Percentiles rank a stretch among this genome's conserved stretches.
Evolutionary conservation across 2,329 filamentous ascomycete genomes (phyloP).

Genomic region (Botrytis paeoniae): DNA sequence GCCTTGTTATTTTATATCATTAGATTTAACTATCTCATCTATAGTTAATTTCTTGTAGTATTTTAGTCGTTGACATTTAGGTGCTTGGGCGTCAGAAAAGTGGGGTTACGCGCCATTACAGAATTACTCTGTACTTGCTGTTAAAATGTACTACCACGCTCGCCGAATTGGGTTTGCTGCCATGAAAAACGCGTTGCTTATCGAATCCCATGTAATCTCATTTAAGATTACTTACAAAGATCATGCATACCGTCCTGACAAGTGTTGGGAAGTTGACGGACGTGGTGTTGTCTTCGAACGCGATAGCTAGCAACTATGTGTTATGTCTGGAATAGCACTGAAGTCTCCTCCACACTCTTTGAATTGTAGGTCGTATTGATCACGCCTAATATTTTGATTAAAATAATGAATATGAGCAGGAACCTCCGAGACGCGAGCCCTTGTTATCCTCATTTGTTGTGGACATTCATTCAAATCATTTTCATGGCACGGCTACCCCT

Average conservation of each 20-base stretch:
- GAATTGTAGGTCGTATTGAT: background rate
- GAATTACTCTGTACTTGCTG: background rate
- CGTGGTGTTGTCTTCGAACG: background rate
- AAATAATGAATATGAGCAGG: background rate
- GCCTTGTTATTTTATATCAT: background rate
- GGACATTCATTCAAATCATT: too few relatives aligned
- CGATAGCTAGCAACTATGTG: background rate
- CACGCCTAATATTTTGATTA: background rate
- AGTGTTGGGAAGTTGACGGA: background rate
- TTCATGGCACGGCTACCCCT: background rate
- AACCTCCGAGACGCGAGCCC: background rate
- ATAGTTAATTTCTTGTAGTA: too few relatives aligned
- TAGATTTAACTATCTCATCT: too few relatives aligned
- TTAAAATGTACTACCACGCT: background rate
- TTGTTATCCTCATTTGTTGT: background rate
- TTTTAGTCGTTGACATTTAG: background rate
- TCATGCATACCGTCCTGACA: background rate
- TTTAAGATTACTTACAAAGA: fast-evolving
- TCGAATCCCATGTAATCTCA: background rate
- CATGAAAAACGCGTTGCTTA: background rate
- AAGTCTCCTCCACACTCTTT: background rate
- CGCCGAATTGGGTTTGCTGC: too few relatives aligned
- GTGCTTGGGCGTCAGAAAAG: background rate
- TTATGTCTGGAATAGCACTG: background rate
- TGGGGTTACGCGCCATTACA: background rate